phyloP scores from a whole-genome alignment of 495 filamentous ascomycete species.

The Podospora pseudocomata region DNA sequence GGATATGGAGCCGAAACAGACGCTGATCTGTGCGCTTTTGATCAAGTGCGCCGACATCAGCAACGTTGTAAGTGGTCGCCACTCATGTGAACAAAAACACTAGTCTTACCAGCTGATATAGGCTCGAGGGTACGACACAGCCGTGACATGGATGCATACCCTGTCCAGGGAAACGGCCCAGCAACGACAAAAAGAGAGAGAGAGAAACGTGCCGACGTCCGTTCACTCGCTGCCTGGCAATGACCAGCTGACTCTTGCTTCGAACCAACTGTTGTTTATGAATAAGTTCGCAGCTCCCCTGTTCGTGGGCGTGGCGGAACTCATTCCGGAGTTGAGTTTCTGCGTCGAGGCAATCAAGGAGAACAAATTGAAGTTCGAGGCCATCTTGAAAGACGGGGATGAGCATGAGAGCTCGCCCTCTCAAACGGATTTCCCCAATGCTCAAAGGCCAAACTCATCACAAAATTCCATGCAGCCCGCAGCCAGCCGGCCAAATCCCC shows the following conservation, averaged over 20 bases:
- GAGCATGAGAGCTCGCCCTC: not conserved
- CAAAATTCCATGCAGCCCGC: conserved; percentile 30
- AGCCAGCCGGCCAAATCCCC: conserved; percentile 20
- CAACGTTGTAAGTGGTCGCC: conserved; percentile 69
- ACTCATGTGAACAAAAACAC: conserved; percentile 5
- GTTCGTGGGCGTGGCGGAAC: conserved; percentile 78
- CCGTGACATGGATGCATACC: conserved; percentile 82
- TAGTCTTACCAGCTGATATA: conserved; percentile 39
- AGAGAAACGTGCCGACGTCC: conserved; percentile 80
- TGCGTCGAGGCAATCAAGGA: conserved; percentile 71
- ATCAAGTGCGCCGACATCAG: conserved; percentile 99
- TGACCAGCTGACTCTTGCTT: conserved; percentile 77
- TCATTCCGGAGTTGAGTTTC: conserved; percentile 79
- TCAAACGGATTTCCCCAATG: not conserved
- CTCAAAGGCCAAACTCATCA: conserved; percentile 5
- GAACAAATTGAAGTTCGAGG: conserved; percentile 51
- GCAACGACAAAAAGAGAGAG: conserved; percentile 86
- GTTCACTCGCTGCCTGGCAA: conserved; percentile 81
- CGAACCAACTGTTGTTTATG: conserved; percentile 92
- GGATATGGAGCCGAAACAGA: conserved; percentile 54
- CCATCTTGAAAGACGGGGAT: not conserved
- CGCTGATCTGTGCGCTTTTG: conserved; percentile 77
- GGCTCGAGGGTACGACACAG: conserved; percentile 79
- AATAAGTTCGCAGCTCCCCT: conserved; percentile 88
- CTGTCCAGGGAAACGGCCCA: conserved; percentile 91